A percentile compares a stretch with the other conserved stretches of the same genome.
Conservation (phyloP, 2,329 filamentous ascomycete genomes). For the Daldinia eschscholtzii region DNA sequence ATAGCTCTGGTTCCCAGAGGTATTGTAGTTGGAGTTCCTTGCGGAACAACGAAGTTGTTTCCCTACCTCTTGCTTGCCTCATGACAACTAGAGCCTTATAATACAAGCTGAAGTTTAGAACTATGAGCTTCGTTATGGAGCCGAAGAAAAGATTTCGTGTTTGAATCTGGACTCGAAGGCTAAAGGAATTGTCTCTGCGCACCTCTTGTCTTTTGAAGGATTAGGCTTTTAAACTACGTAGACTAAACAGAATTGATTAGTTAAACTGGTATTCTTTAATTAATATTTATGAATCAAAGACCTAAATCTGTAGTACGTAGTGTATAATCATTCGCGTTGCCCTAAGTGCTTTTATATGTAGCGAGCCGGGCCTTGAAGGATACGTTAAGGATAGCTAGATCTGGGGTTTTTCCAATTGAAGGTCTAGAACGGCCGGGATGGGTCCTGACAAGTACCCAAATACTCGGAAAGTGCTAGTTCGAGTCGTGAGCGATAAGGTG, state of each 20-base stretch:
- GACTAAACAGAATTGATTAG: too few relatives aligned
- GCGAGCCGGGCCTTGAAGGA: not conserved
- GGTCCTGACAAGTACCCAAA: not conserved
- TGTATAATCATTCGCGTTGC: not conserved
- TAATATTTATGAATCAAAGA: not conserved
- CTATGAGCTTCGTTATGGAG: too few relatives aligned
- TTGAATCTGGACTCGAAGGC: too few relatives aligned
- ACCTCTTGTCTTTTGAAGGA: too few relatives aligned
- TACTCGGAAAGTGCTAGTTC: not conserved
- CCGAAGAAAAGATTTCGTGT: too few relatives aligned
- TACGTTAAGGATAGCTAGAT: not conserved
- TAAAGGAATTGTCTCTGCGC: too few relatives aligned
- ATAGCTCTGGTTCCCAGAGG: not conserved
- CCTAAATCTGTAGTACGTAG: not conserved
- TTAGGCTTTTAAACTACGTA: too few relatives aligned
- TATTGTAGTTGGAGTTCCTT: too few relatives aligned
- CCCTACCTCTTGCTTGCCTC: not conserved
- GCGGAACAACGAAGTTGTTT: not conserved
- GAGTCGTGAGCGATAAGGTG: not conserved
- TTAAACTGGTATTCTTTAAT: too few relatives aligned
- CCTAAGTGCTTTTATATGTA: not conserved
- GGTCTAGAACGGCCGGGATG: constrained; percentile 1
- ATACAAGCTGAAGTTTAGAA: too few relatives aligned
- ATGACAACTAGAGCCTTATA: not conserved
- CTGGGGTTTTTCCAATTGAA: not conserved